Base-by-base conservation (phyloP, 169 alveolate genomes). In the Ichthyophthirius multifiliis region DNA sequence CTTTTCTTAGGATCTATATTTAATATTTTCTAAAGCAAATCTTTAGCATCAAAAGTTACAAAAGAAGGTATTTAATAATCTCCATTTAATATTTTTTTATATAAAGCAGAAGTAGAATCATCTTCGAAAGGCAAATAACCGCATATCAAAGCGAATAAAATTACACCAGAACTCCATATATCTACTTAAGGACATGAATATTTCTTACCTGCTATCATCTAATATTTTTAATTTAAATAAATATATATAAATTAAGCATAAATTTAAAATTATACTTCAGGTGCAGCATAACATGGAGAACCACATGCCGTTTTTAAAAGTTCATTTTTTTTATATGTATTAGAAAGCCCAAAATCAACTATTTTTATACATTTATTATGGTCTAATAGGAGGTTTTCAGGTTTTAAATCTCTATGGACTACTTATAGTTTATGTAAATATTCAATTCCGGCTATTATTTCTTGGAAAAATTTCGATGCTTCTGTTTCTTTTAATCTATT, bases 281-380 rank as follows among this genome's bases (percentile, higher is more conserved):
- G 97, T 2, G 95, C 97, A 13, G 97, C 97, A 75, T 93, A 93
- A 46, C 97, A 93, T 5, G 97, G 95, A n/a, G 92, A 83, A 1
- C 97, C 97, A 55, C 97, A 93, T 5, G 95, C 94, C 4, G 95
- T 90, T 34, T 89, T 84, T 45, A 83, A 65, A 23, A 75, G 46
- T 62, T 81, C 86, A 83, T 74, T 85, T 34, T 78, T 67, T 64
- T 74, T 74, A 67, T 82, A 84, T 48, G 89, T 88, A 43, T 84
- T 89, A 31, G 90, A 82, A 46, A 93, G 78, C 13, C 98, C 98
- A 71, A 95, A 95, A 82, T 95, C 98, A 16, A 90, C 96, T 2
- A 93, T 86, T 82, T 93, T 93, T 39, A 95, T 73, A 34, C 75
- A 84, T 74, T 88, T 88, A 37, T 92, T 82, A n/a, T 86, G 27